These are phyloP conservation scores for Populus deltoides DNA, from an alignment of 345 rosid species.

Conservation along the genomic window DNA sequence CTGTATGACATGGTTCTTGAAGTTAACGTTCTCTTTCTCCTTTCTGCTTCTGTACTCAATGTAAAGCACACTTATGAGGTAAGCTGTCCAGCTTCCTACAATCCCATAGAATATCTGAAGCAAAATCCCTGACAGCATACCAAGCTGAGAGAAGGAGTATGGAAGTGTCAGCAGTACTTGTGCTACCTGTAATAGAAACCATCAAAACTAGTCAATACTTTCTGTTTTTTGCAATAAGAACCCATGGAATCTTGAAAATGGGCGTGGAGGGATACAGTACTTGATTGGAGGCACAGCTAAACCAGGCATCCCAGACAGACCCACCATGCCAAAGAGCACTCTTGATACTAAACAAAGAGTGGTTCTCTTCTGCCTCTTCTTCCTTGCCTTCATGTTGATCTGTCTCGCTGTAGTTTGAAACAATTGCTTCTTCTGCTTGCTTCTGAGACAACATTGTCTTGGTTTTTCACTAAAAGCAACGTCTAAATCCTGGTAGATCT, in stretches of 20 bases:
- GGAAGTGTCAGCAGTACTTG: slow-evolving; percentile 94
- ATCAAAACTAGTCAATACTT: neutral
- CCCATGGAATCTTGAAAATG: neutral
- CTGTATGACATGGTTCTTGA: slow-evolving; percentile 96
- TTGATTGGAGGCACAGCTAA: slow-evolving; percentile 97
- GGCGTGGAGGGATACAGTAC: slow-evolving; percentile 26
- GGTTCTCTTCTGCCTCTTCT: slow-evolving; percentile 28
- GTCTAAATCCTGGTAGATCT: slow-evolving; percentile 38
- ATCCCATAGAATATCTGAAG: slow-evolving; percentile 87
- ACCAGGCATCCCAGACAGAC: slow-evolving; percentile 99
- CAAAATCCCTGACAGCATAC: slow-evolving; percentile 81
- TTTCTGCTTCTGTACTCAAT: slow-evolving; percentile 85
- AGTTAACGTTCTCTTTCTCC: slow-evolving; percentile 90
- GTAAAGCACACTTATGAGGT: slow-evolving; percentile 94
- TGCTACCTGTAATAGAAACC: slow-evolving; percentile 52
- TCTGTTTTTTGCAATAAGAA: neutral
- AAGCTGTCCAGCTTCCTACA: slow-evolving; percentile 98
- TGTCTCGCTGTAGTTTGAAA: slow-evolving; percentile 49
- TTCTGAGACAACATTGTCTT: slow-evolving; percentile 70
- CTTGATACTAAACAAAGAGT: slow-evolving; percentile 53
- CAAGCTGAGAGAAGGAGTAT: slow-evolving; percentile 96
- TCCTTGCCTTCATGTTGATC: slow-evolving; percentile 26
- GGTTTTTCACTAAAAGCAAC: slow-evolving; percentile 21
- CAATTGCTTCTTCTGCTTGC: slow-evolving; percentile 94
- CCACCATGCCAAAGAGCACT: slow-evolving; percentile 96